Base-by-base conservation (phyloP, 2,329 filamentous ascomycete species). In the Cryphonectria nitschkei region DNA sequence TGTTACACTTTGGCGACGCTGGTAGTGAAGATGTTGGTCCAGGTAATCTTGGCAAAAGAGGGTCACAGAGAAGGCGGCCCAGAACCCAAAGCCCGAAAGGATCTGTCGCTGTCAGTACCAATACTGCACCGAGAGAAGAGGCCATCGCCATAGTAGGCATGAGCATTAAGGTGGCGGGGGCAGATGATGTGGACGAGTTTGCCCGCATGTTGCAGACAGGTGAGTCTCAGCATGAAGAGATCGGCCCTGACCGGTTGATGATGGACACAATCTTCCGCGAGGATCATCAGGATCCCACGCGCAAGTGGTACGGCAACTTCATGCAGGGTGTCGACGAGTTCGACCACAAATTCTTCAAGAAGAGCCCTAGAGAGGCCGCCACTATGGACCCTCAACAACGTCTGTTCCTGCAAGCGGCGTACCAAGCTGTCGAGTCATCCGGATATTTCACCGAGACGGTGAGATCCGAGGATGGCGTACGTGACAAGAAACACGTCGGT, bases 311-410 rank as follows among this genome's bases (percentile, higher is more conserved):
- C 41, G 41, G 41, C 41, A 14, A 19, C 41, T 19, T 46, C 41
- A 19, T 46, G 16, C 14, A 19, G 2, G 14, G 46, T 19, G 14
- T 19, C 14, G 46, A 50, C 46, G 46, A 19, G 22, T 50, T 50
- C 16, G 46, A 50, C 46, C 46, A 50, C 46, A 19, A 6, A 19
- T 50, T 50, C 16, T 50, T 50, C 46, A 19, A 19, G 46, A 6
- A 7, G 6, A 19, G 14, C 16, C 14, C 14, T 3, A 16, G 46
- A 19, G 34, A 83, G 75, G 76, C 75, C n/a, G 74, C 74, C 9
- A 73, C 78, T 1, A 81, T 80, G 73, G 82, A 83, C 70, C 82
- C 82, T 7, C 80, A 83, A 67, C 80, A 82, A 52, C 77, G 82
- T 6, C 69, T 79, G 2, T 50, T 80, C 1, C 77, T 83, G 3